phyloP scores from a whole-genome alignment of 2,329 filamentous ascomycete species.

The Capronia epimyces region DNA sequence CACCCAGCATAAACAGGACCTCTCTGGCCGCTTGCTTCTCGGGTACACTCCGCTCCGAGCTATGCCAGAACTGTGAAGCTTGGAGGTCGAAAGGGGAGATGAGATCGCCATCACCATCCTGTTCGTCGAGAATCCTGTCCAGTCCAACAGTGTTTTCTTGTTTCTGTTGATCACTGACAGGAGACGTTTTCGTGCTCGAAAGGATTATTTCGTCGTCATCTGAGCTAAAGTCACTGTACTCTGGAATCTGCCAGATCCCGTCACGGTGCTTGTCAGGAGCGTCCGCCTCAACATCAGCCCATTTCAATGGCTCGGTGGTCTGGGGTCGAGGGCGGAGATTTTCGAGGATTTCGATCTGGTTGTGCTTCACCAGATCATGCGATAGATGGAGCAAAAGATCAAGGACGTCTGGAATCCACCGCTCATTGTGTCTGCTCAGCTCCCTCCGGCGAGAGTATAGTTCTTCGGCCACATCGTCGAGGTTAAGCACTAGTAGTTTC shows the following conservation, averaged over 20 bases:
- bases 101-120: neutral
- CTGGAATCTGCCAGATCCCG: conserved; percentile 64
- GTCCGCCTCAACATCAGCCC: conserved; percentile 72
- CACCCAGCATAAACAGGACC: conserved; percentile 76
- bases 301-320: conserved; percentile 54
- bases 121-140: conserved; percentile 16
- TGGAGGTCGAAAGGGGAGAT: conserved; percentile 35
- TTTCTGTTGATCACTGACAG: conserved; percentile 9
- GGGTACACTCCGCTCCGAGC: conserved; percentile 30
- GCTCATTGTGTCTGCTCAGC: conserved; percentile 50
- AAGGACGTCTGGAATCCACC: conserved; percentile 73
- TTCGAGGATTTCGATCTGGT: conserved; percentile 60
- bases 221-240: conserved; percentile 59
- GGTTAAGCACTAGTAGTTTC: conserved; percentile 73
- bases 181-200: conserved; percentile 15
- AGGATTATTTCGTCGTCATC: conserved; percentile 29
- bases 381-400: conserved; percentile 75
- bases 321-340: conserved; percentile 46
- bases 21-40: conserved; percentile 73
- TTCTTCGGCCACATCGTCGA: conserved; percentile 72
- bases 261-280: conserved; percentile 66
- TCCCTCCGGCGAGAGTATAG: conserved; percentile 55
- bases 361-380: conserved; percentile 68
- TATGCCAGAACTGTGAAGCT: conserved; percentile 47
- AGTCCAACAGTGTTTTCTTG: conserved; percentile 3